A percentile compares a stretch with the other conserved stretches of the same genome.
Conservation (phyloP, 176 grass and related monocot genomes). For the Coix lacrymajobi region DNA sequence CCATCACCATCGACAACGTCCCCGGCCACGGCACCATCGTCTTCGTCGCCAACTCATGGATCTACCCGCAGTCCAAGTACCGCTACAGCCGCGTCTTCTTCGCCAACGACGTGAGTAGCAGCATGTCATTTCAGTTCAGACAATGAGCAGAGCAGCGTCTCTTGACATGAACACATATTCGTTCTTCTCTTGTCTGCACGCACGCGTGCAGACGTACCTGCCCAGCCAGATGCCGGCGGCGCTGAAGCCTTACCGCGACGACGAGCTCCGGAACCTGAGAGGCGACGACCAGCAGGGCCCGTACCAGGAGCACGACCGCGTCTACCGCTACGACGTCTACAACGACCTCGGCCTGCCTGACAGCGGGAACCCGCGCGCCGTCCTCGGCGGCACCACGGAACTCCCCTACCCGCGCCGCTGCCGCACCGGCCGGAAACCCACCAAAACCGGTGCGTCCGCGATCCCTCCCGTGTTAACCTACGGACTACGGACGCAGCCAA, state of each 20-base stretch:
- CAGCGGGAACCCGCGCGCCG: background rate
- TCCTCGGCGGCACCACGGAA: constrained; percentile 33
- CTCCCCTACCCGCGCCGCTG: constrained; percentile 40
- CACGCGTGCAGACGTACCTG: constrained; percentile 6
- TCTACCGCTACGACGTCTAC: constrained; percentile 42
- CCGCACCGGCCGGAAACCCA: constrained; percentile 8
- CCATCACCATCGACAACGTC: too few species aligned
- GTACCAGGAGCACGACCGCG: constrained; percentile 30
- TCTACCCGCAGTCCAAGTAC: constrained; percentile 44
- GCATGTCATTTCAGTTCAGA: too few species aligned
- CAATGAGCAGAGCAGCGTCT: too few species aligned
- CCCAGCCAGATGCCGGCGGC: constrained; percentile 29
- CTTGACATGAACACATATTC: background rate
- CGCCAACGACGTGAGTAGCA: background rate
- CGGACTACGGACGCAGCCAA: too few species aligned
- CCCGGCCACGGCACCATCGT: constrained; percentile 26
- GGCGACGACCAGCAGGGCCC: constrained; percentile 13
- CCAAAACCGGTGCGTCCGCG: background rate
- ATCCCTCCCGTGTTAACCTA: too few species aligned
- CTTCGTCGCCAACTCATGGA: constrained; percentile 56
- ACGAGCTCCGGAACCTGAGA: constrained; percentile 29
- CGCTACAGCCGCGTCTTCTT: constrained; percentile 21
- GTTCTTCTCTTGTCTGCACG: too few species aligned
- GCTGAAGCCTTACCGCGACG: constrained; percentile 34
- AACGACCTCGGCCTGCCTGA: constrained; percentile 43